Base-by-base conservation (phyloP, 306 rosid species). In the Oemleria cerasiformis region DNA sequence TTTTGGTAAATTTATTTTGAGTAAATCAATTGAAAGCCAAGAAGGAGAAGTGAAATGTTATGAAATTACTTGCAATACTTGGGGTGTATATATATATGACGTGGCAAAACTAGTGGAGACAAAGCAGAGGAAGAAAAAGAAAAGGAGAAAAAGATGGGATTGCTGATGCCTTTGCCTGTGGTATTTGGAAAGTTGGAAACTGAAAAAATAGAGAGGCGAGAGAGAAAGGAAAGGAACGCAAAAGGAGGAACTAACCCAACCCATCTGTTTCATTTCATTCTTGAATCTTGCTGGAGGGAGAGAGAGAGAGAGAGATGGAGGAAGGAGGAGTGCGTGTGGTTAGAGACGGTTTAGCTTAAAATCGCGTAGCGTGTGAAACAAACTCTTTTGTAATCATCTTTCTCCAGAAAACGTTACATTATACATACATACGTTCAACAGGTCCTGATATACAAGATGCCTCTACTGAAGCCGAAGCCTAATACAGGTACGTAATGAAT, bases 351-450 rank as follows among this genome's bases (percentile, higher is more conserved):
- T 86, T 81, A 39, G 84, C 87, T 79, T 80, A 65, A 81, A 83
- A 72, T 78, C 71, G 79, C 84, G 21, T 86, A 77, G 82, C 88
- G 81, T 90, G 82, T 81, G 75, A 84, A 68, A 81, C 82, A 87
- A 76, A 66, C 73, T 73, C 88, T 44, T 65, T 42, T 81, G 72
- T 77, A 50, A 58, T 78, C 81, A 66, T 48, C 78, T 54, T 80
- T 77, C 71, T 79, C 41, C 61, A 30, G 54, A 84, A 64, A 50
- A 74, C 83, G 75, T 80, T 81, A 59, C 72, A 30, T 30, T 30
- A 30, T 30, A 30, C 36, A 4, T 30, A 30, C 36, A 69, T 59
- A 9, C 41, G 38, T 55, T 62, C 70, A 42, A 63, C 79, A 74
- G 25, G 77, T 78, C 74, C 74, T 71, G 72, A 73, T 63, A 61